A percentile compares a stretch with the other conserved stretches of the same genome.
Evolutionary conservation across 257 asterid species (phyloP).

Genomic region (Agastache rugosa): DNA sequence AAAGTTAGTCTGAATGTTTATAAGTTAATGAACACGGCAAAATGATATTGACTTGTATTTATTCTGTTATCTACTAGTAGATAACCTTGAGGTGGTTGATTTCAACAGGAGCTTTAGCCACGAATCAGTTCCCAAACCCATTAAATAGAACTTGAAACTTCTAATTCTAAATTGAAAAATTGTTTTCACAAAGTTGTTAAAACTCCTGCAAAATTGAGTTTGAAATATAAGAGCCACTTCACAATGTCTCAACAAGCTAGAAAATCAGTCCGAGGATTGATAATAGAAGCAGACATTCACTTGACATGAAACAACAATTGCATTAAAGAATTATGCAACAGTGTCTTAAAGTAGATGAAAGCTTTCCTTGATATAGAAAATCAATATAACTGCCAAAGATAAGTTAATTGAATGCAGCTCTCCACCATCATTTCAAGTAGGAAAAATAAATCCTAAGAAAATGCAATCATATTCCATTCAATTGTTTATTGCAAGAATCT

Average conservation of each 20-base stretch:
- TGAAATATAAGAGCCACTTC: not conserved
- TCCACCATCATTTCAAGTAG: not conserved
- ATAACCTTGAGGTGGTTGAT: slow-evolving; percentile 28
- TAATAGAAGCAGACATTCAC: not conserved
- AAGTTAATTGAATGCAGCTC: not conserved
- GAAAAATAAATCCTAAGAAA: not conserved
- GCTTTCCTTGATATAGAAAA: not conserved
- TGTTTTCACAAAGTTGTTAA: slow-evolving; percentile 10
- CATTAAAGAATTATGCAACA: not conserved
- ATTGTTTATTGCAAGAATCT: not conserved
- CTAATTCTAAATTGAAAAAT: not conserved
- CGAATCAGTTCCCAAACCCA: not conserved
- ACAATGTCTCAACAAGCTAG: slow-evolving; percentile 1
- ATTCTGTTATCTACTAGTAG: not conserved
- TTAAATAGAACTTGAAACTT: slow-evolving; percentile 11
- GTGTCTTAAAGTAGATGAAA: not conserved
- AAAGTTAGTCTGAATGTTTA: not conserved
- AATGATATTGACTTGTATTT: slow-evolving; percentile 18
- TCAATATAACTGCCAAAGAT: not conserved
- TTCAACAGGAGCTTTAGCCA: slow-evolving; percentile 5
- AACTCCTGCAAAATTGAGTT: slow-evolving; percentile 27
- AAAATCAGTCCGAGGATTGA: not conserved
- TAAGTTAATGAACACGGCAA: not conserved
- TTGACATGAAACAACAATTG: not conserved
- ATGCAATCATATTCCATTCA: not conserved